Percentiles rank a stretch among this genome's conserved stretches.
These are phyloP conservation scores for Microcos paniculata DNA, from an alignment of 345 rosid species.

Conservation along the genomic window DNA sequence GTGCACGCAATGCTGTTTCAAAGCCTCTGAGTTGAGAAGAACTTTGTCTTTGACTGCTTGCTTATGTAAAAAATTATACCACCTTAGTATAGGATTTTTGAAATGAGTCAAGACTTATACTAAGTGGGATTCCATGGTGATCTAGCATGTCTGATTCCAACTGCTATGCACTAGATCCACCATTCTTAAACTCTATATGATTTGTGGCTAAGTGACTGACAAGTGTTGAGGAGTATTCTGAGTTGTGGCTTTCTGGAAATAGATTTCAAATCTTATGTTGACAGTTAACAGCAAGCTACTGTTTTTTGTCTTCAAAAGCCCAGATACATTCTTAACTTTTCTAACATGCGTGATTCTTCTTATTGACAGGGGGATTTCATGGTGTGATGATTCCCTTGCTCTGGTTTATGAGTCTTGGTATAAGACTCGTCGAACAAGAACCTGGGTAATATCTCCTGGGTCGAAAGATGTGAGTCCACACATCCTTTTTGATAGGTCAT, in stretches of 20 bases:
- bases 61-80: not conserved
- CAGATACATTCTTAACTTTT: conserved; percentile 1
- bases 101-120: conserved; percentile 2
- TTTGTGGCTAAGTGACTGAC: not conserved
- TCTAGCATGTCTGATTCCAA: too few relatives aligned
- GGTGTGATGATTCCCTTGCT: conserved; percentile 95
- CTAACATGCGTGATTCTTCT: conserved; percentile 16
- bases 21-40: not conserved
- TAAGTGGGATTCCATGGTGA: too few relatives aligned
- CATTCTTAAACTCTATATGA: not conserved
- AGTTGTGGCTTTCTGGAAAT: not conserved
- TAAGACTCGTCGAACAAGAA: conserved; percentile 82
- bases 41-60: not conserved
- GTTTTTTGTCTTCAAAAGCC: conserved; percentile 9
- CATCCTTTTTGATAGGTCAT: conserved; percentile 91
- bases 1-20: not conserved
- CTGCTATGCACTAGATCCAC: not conserved
- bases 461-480: conserved; percentile 63
- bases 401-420: conserved; percentile 96
- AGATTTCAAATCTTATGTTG: not conserved
- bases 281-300: not conserved
- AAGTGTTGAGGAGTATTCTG: not conserved
- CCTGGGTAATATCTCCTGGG: conserved; percentile 92
- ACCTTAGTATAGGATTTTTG: not conserved
- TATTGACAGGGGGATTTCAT: conserved; percentile 74